These are phyloP conservation scores for Saccharomyces mikatae DNA, from an alignment of 805 yeast genomes.

Conservation along the genomic window DNA sequence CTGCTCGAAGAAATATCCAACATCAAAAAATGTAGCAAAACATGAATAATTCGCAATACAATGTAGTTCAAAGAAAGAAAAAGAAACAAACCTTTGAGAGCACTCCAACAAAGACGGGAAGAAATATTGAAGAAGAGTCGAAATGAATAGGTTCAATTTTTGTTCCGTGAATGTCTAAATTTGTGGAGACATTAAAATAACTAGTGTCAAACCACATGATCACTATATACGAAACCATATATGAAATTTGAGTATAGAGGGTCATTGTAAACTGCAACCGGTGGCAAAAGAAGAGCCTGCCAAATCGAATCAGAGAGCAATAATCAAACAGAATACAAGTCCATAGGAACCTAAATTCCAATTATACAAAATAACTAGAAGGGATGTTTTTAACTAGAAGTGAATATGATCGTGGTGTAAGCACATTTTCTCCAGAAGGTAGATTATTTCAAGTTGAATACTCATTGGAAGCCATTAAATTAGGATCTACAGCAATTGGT, in stretches of 20 bases:
- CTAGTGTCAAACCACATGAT: background rate
- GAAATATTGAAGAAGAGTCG: too few relatives aligned
- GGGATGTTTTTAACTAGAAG: slow-evolving; percentile 95
- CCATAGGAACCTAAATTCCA: background rate
- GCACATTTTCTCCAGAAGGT: slow-evolving; percentile 98
- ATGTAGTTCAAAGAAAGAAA: too few relatives aligned
- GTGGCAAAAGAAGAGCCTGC: background rate
- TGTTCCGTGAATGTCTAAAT: too few relatives aligned
- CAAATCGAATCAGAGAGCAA: background rate
- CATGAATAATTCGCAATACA: too few relatives aligned
- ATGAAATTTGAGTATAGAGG: background rate
- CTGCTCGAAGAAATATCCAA: too few relatives aligned
- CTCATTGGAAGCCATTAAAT: slow-evolving; percentile 92
- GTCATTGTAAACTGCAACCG: background rate
- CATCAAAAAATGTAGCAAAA: too few relatives aligned
- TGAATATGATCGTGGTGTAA: slow-evolving; percentile 98
- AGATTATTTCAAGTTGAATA: slow-evolving; percentile 96
- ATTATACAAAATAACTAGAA: background rate
- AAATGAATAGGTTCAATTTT: too few relatives aligned
- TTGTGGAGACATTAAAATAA: too few relatives aligned
- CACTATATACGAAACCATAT: background rate
- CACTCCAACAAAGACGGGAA: too few relatives aligned
- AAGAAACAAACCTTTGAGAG: too few relatives aligned
- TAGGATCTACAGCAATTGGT: slow-evolving; percentile 91
- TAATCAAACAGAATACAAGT: background rate